Evolutionary conservation across 2,329 filamentous ascomycete genomes (phyloP).

Genomic region (Calonectria montana): DNA sequence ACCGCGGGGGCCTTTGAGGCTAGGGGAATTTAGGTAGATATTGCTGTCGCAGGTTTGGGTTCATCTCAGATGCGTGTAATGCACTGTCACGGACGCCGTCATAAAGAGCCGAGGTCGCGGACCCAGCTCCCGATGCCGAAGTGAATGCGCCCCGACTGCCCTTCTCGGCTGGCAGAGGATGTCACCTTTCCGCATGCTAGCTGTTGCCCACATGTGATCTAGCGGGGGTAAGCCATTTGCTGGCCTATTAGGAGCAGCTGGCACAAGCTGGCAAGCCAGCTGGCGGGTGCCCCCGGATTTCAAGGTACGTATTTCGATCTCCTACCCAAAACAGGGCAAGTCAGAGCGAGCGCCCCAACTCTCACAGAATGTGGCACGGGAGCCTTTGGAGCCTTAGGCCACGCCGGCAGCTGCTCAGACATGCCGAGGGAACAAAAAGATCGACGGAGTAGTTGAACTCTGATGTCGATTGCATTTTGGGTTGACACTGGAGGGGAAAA

Average conservation of each 20-base stretch:
- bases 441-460: background rate
- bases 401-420: background rate
- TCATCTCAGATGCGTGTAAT: conserved; percentile 20
- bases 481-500: background rate
- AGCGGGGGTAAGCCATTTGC: conserved; percentile 22
- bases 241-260: conserved; percentile 4
- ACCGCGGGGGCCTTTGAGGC: conserved; percentile 14
- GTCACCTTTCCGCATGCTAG: background rate
- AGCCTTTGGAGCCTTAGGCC: conserved; percentile 2
- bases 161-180: conserved; percentile 16
- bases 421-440: background rate
- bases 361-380: background rate
- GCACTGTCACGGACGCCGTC: conserved; percentile 23
- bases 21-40: conserved; percentile 7
- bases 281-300: conserved; percentile 18
- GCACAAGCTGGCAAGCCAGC: background rate
- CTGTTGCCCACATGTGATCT: conserved; percentile 23
- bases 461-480: background rate
- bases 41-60: conserved; percentile 12
- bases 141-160: conserved; percentile 19
- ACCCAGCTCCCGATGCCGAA: conserved; percentile 24
- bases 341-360: conserved; percentile 8
- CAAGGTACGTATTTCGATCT: background rate
- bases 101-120: conserved; percentile 30
- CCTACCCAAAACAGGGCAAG: conserved; percentile 15